Evolutionary conservation across 306 rosid genomes (phyloP), one percentile per base, ranked within the genome.

Genomic region (Benincasa hispida): DNA sequence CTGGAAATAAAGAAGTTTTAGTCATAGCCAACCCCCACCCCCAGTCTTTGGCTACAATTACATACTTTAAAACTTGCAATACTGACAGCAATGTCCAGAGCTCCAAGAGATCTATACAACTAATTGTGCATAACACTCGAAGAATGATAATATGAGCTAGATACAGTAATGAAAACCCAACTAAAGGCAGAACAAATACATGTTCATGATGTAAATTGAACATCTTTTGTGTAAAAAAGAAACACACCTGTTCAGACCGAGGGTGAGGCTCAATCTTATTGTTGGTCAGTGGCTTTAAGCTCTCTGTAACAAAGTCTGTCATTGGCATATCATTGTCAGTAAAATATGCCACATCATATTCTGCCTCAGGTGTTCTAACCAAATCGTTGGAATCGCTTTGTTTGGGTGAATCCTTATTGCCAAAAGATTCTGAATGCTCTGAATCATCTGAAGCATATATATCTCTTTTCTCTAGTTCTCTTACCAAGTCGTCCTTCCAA

Each of bases 321-420:
- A 57, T 28, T 37, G 81, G 57, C 41, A 78, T 85, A 65, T 83
- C 82, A 60, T 75, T 75, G 17, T 42, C 58, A 61, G 25, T 66
- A 47, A 80, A 65, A 68, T 80, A 68, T 0, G 82, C 61, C 79
- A 53, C 65, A 48, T 75, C 65, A 55, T n/a, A 42, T 57, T 78
- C 68, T 8, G 50, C 41, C 0, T 84, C 78, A 1, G 67, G 82
- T 25, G 37, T 74, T 75, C 14, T 83, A 74, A 76, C 78, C 73
- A 58, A 76, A 51, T 84, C 89, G 25, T 84, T 60, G 21, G 54
- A 48, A 58, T 82, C 82, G 19, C 34, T 69, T 66, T 39, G 61
- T 66, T 80, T 72, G 30, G 66, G 48, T 47, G 69, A 69, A 41
- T 65, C 82, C 73, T 85, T 58, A 10, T 19, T 28, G 10, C 27